phyloP scores from a whole-genome alignment of 305 asterid species.

The Solanum hybrid region DNA sequence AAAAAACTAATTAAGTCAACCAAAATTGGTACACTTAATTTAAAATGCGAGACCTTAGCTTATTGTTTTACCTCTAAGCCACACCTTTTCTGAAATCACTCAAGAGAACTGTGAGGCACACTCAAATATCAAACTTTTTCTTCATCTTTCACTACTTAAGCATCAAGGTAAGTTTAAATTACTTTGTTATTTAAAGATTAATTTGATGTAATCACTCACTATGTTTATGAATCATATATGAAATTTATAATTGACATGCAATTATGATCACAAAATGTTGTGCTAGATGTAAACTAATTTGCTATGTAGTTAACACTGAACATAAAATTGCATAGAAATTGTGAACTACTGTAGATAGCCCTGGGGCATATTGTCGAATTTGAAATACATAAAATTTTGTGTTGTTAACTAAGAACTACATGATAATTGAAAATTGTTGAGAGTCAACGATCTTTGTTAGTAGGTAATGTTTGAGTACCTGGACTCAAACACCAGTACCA shows the following conservation, averaged over 20 bases:
- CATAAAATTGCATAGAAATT: not conserved
- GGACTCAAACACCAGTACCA: no score
- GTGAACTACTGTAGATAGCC: not conserved
- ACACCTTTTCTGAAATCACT: not conserved
- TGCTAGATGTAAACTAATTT: not conserved
- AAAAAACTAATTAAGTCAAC: not conserved
- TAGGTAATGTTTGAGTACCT: no score
- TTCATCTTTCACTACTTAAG: not conserved
- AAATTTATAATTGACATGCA: not conserved
- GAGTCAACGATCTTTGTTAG: no score
- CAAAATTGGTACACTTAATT: not conserved
- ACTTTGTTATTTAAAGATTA: not conserved
- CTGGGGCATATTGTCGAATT: not conserved
- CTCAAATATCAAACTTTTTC: not conserved
- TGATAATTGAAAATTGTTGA: no score
- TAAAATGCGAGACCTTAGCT: no score
- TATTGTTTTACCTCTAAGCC: not conserved
- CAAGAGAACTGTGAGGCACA: not conserved
- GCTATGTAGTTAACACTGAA: not conserved
- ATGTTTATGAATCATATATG: not conserved
- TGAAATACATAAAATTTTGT: no score
- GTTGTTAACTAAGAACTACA: no score
- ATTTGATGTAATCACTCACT: not conserved
- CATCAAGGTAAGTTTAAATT: not conserved
- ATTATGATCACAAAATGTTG: not conserved